Base-by-base conservation (phyloP, 352 stramenopile species). In the Pythium monospermum region DNA sequence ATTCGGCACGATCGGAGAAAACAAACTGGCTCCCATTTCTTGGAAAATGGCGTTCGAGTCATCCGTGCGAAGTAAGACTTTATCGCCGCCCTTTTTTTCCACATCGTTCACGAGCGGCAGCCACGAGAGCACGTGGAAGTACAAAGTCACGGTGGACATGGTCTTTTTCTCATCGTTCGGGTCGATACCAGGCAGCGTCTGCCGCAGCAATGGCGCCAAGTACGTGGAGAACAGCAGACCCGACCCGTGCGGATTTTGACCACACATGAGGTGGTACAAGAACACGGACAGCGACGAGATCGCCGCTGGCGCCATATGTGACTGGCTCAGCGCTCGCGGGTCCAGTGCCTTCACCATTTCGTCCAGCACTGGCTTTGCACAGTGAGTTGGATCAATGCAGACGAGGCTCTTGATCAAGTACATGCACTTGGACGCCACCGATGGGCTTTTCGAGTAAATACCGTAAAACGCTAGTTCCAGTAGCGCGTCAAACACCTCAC, bases 151-250 rank as follows among this genome's bases (percentile, higher is more conserved):
- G 18, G 79, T 91, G 0, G 69, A 69, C 28, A 71, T 63, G 0
- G 79, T 91, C 61, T 91, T 91, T 49, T 71, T 80, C 37, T 91
- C 74, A 47, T 91, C 79, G 19, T 91, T 91, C 10, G 74, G 61
- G 49, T 91, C 79, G 57, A 91, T 88, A 4, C 79, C 79, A 4
- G 76, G 72, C 6, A 91, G 57, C 7, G 79, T 88, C 37, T 84
- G 54, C 19, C 75, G 68, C 49, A 91, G 27, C 7, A 88, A 59
- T 22, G 72, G 68, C 26, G 78, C 54, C 33, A 91, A 45, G 16
- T 87, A 83, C 22, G 59, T 80, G 13, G 68, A 59, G 26, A 83
- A 86, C 43, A 87, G 76, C 23, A 84, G 23, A 0, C 69, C 73
- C 4, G 57, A 71, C 13, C 68, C 70, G 18, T 69, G 33, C 0